Percentiles rank a stretch among this genome's conserved stretches.
Conservation (phyloP, 75 land plant species). For the Pinus taeda region DNA sequence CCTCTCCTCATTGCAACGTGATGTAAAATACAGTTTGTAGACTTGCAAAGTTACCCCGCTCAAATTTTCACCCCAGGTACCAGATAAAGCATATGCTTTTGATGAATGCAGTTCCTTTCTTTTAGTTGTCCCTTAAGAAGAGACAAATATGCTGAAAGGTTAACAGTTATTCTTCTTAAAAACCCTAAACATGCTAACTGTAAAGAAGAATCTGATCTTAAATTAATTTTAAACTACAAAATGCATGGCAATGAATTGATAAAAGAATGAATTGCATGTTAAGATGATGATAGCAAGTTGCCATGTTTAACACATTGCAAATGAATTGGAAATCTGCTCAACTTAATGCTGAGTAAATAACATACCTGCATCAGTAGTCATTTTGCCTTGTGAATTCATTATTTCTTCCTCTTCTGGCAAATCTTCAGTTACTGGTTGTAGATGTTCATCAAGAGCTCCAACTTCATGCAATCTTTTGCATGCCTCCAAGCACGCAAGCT, state of each 20-base stretch:
- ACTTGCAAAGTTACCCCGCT: constrained; percentile 39
- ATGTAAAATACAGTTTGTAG: constrained; percentile 56
- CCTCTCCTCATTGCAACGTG: constrained; percentile 21
- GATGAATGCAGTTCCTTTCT: constrained; percentile 87
- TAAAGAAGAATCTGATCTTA: too few relatives aligned
- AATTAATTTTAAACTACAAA: too few relatives aligned
- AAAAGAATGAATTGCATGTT: too few relatives aligned
- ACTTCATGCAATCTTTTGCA: constrained; percentile 68
- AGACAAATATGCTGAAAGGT: too few relatives aligned
- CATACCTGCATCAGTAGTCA: constrained; percentile 44
- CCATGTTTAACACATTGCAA: background rate
- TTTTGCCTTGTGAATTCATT: constrained; percentile 7
- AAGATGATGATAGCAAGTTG: too few relatives aligned
- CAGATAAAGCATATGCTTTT: constrained; percentile 37
- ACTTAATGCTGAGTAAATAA: too few relatives aligned
- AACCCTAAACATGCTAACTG: too few relatives aligned
- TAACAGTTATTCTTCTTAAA: too few relatives aligned
- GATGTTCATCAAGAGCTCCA: constrained; percentile 76
- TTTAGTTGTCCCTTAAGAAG: constrained; percentile 67
- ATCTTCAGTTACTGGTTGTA: constrained; percentile 45
- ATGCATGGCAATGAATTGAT: too few relatives aligned
- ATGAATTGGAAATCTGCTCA: background rate
- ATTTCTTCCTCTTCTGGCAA: constrained; percentile 24
- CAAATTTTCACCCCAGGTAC: constrained; percentile 48
- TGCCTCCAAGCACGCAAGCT: constrained; percentile 87